These are phyloP conservation scores for Clitopilus hobsonii DNA, from an alignment of 768 basidiomycete species.

Conservation along the genomic window DNA sequence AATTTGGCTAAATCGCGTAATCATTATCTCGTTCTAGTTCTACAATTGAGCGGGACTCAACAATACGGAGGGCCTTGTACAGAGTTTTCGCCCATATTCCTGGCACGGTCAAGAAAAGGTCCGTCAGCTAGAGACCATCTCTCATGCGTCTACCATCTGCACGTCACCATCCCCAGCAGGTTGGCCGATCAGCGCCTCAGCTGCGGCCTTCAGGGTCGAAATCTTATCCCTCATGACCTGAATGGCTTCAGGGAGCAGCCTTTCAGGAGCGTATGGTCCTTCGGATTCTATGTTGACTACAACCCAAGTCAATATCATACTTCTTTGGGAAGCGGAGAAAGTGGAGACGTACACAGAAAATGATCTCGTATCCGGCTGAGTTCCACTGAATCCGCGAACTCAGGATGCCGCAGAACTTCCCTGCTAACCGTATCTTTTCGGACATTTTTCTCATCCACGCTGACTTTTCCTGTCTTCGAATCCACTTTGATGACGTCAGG, in stretches of 20 bases:
- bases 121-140: no score
- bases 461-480: slow-evolving; percentile 51
- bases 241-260: slow-evolving; percentile 76
- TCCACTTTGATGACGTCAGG: slow-evolving; percentile 71
- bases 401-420: slow-evolving; percentile 88
- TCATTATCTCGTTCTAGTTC: no score
- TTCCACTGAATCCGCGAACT: slow-evolving; percentile 81
- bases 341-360: slow-evolving; percentile 73
- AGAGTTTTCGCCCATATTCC: no score
- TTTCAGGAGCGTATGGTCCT: slow-evolving; percentile 81
- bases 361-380: slow-evolving; percentile 85
- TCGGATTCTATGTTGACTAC: slow-evolving; percentile 89
- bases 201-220: slow-evolving; percentile 48
- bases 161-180: slow-evolving; percentile 37
- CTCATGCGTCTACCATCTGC: slow-evolving; percentile 43
- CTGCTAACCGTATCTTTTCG: slow-evolving; percentile 87
- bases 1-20: not conserved
- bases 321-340: not conserved
- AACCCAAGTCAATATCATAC: not conserved
- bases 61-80: no score
- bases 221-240: slow-evolving; percentile 83
- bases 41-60: no score
- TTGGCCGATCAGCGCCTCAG: slow-evolving; percentile 49
- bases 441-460: slow-evolving; percentile 59
- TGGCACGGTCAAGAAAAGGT: no score